Percentiles rank a stretch among this genome's conserved stretches.
Conservation (phyloP, 805 yeast genomes). For the Starmera caribaea region DNA sequence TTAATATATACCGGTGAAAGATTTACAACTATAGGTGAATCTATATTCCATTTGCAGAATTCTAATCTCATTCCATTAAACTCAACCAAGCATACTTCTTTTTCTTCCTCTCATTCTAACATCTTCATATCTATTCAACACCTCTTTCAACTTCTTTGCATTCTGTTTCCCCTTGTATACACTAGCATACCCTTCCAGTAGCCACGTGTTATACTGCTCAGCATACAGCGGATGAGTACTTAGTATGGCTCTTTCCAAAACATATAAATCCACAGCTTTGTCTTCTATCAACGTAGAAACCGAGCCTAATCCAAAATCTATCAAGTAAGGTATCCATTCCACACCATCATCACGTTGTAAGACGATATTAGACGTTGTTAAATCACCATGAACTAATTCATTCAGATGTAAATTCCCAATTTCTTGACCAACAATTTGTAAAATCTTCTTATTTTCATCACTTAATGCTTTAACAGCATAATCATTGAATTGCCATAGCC, state of each 20-base stretch:
- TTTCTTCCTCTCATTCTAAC: conserved; percentile 91
- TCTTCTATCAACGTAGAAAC: conserved; percentile 74
- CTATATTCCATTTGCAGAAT: too few species aligned
- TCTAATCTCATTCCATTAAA: too few species aligned
- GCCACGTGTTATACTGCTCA: conserved; percentile 53
- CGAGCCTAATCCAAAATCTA: conserved; percentile 88
- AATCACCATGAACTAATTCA: conserved; percentile 87
- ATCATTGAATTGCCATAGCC: conserved; percentile 51
- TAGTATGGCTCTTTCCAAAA: conserved; percentile 80
- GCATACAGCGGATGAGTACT: conserved; percentile 84
- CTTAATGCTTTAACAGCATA: conserved; percentile 19
- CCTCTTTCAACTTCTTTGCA: conserved; percentile 36
- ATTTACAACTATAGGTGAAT: too few species aligned
- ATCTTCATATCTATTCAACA: conserved; percentile 59
- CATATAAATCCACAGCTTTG: conserved; percentile 95
- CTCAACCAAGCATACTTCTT: conserved; percentile 82
- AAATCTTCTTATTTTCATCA: conserved; percentile 31
- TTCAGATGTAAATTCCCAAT: conserved; percentile 64
- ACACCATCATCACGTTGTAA: conserved; percentile 23
- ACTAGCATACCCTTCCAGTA: conserved; percentile 57
- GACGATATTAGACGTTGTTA: conserved; percentile 83
- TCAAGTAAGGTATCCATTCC: conserved; percentile 45
- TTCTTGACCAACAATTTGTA: conserved; percentile 50
- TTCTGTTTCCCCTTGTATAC: conserved; percentile 28
- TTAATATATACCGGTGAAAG: too few species aligned